Percentiles rank a stretch among this genome's conserved stretches.
phyloP scores from a whole-genome alignment of 177 flowering plant genomes.

The Vitis hybrid region DNA sequence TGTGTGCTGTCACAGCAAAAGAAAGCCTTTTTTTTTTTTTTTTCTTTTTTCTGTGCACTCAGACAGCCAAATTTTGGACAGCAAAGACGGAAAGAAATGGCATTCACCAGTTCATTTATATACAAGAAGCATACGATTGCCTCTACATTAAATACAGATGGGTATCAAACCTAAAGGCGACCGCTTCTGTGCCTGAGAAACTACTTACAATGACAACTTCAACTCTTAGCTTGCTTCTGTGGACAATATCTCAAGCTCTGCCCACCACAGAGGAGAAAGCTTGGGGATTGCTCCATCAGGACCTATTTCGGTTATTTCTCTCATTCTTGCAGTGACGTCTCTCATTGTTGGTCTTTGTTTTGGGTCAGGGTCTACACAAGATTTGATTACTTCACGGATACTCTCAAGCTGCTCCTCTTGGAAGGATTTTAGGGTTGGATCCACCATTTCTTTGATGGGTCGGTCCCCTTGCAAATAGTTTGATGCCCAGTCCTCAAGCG shows the following conservation, averaged over 20 bases:
- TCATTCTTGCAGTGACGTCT: constrained; percentile 43
- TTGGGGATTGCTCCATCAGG: constrained; percentile 44
- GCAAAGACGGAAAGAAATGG: not conserved
- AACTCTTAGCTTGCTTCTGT: constrained; percentile 26
- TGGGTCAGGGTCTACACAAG: constrained; percentile 39
- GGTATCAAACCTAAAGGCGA: constrained; percentile 3
- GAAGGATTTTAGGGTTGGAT: constrained; percentile 49
- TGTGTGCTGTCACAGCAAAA: too few relatives aligned
- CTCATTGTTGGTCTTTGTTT: constrained; percentile 47
- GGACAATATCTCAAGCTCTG: constrained; percentile 51
- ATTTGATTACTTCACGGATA: constrained; percentile 40
- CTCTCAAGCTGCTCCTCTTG: constrained; percentile 40
- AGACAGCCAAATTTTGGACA: not conserved
- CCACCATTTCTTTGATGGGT: constrained; percentile 37
- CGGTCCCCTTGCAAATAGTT: constrained; percentile 37
- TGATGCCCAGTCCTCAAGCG: constrained; percentile 48
- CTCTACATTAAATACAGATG: constrained; percentile 6
- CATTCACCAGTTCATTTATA: not conserved
- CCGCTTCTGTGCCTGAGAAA: not conserved
- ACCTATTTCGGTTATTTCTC: constrained; percentile 38
- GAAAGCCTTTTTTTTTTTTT: too few relatives aligned
- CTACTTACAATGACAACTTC: not conserved
- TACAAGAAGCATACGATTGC: constrained; percentile 5
- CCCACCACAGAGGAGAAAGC: constrained; percentile 64
- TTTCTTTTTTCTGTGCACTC: not conserved